phyloP scores from a whole-genome alignment of 164 flowering plant species.

The Magnolia officinalis region DNA sequence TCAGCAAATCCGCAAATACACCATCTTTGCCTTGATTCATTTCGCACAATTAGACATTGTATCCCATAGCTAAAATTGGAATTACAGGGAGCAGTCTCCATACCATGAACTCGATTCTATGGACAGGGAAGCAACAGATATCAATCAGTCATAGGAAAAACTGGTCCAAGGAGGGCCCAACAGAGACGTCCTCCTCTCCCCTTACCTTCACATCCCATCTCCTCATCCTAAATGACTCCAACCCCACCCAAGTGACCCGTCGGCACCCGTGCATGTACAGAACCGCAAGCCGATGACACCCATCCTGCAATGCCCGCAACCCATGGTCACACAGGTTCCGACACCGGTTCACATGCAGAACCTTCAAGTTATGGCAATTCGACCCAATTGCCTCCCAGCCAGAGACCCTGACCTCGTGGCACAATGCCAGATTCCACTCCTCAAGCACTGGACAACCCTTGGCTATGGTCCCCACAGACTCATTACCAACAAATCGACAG shows the following conservation, averaged over 20 bases:
- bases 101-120: background rate
- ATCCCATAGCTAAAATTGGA: background rate
- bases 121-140: background rate
- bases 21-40: background rate
- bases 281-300: slow-evolving; percentile 49
- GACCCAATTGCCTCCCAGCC: slow-evolving; percentile 66
- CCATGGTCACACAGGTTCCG: slow-evolving; percentile 50
- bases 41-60: background rate
- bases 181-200: slow-evolving; percentile 32
- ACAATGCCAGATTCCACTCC: slow-evolving; percentile 66
- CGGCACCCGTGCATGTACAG: slow-evolving; percentile 38
- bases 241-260: slow-evolving; percentile 24
- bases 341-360: slow-evolving; percentile 67
- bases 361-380: slow-evolving; percentile 47
- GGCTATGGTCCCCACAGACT: slow-evolving; percentile 50
- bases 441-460: slow-evolving; percentile 58
- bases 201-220: slow-evolving; percentile 46
- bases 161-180: slow-evolving; percentile 7
- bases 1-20: background rate
- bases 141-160: slow-evolving; percentile 1
- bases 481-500: slow-evolving; percentile 50
- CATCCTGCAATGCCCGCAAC: slow-evolving; percentile 49
- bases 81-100: background rate
- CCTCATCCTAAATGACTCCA: slow-evolving; percentile 43
- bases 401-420: slow-evolving; percentile 41